These are phyloP conservation scores for Trichoderma sp. DNA, from an alignment of 2,329 filamentous ascomycete genomes.

Conservation along the genomic window DNA sequence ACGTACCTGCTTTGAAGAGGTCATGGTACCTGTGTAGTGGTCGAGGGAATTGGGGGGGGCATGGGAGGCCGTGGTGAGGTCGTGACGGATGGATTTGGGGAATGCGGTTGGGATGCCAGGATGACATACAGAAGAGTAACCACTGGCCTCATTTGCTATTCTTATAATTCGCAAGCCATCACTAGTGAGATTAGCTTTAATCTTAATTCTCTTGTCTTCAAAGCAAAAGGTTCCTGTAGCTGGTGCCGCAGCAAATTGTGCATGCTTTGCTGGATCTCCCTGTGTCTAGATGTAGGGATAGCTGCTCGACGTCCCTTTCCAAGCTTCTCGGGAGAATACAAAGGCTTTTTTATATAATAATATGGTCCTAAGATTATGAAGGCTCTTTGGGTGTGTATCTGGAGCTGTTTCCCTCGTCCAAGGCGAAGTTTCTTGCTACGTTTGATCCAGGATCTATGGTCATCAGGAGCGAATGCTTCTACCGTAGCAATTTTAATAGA, in stretches of 20 bases:
- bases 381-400: background rate
- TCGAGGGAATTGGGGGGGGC: background rate
- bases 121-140: background rate
- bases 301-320: no score
- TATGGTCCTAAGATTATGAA: background rate
- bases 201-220: background rate
- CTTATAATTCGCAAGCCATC: no score
- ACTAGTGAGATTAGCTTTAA: background rate
- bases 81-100: background rate
- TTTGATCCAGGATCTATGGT: background rate
- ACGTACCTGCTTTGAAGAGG: background rate
- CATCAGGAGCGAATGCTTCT: background rate
- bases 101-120: background rate
- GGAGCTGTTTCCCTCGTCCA: background rate
- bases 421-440: background rate
- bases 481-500: background rate
- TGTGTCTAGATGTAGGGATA: background rate
- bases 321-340: background rate
- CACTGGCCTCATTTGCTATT: background rate
- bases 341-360: background rate
- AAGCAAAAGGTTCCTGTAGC: background rate
- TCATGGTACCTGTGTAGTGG: background rate
- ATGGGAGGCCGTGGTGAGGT: background rate
- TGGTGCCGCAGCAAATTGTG: background rate
- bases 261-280: no score